Evolutionary conservation across 306 rosid genomes (phyloP), one percentile per base, ranked within the genome.

Genomic region (Fragaria iinumae): DNA sequence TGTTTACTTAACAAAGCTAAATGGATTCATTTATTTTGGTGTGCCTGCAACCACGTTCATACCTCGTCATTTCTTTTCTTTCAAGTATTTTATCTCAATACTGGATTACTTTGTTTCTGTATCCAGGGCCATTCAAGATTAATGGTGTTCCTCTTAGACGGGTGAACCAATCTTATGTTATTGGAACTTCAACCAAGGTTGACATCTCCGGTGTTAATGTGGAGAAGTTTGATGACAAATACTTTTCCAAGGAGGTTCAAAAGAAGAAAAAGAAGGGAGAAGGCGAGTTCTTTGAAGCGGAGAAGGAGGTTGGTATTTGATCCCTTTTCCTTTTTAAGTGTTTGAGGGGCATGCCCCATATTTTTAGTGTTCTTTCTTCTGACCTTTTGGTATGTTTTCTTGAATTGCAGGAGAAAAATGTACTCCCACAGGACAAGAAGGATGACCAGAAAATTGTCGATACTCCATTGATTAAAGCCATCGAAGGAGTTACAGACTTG

Each of bases 161-260:
- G 27, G 70, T 65, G 70, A 65, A 65, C 39, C 70, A 65, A 20
- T 9, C 70, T 36, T 65, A 65, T 38, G 70, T 65, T 20, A 65
- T 65, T 18, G 70, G 70, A 36, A 65, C 70, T 65, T 65, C 70
- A 36, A 65, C 70, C 70, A 65, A 65, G 70, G 48, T 65, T 65
- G 70, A 65, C 47, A 65, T 65, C 48, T 36, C 70, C 5, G 16
- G 70, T 65, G 70, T 38, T 36, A 36, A 65, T 1, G 16, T 36
- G 6, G 70, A 36, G 47, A 65, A 65, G 70, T 65, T 65, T 38
- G 70, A 65, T 65, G 70, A 65, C 70, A 65, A 65, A 27, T 65
- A 65, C 70, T 65, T 65, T 9, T 6, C 70, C 7, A 65, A 65
- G 70, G 70, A 65, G 47, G 47, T 18, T 8, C 47, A 36, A 20